A percentile compares a stretch with the other conserved stretches of the same genome.
These are phyloP conservation scores for Cladosporium sp. DNA, from an alignment of 2,329 filamentous ascomycete species.

Conservation along the genomic window DNA sequence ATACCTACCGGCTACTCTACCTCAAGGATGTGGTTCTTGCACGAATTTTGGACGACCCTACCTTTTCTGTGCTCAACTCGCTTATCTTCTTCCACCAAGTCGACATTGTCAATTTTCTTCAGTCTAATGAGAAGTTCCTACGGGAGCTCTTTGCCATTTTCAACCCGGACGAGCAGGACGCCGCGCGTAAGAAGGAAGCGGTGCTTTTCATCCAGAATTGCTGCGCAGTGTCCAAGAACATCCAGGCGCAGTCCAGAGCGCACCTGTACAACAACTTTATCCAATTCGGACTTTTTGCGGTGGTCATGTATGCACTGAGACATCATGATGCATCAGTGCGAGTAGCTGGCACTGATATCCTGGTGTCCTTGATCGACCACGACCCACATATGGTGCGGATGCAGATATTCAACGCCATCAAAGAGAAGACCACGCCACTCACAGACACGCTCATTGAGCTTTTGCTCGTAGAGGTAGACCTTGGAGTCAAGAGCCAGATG, in stretches of 20 bases:
- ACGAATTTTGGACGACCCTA: slow-evolving; percentile 92
- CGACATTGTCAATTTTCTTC: slow-evolving; percentile 93
- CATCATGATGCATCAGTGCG: slow-evolving; percentile 79
- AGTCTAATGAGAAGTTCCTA: slow-evolving; percentile 71
- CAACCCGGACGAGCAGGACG: slow-evolving; percentile 54
- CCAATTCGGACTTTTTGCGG: slow-evolving; percentile 75
- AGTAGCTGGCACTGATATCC: slow-evolving; percentile 87
- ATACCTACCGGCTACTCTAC: slow-evolving; percentile 93
- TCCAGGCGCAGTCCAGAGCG: slow-evolving; percentile 76
- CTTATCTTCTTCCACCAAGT: slow-evolving; percentile 99
- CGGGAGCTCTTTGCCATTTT: slow-evolving; percentile 87
- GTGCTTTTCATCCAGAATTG: slow-evolving; percentile 97
- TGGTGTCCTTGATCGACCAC: slow-evolving; percentile 92
- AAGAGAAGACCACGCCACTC: slow-evolving; percentile 76
- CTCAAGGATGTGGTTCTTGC: slow-evolving; percentile 97
- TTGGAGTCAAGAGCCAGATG: slow-evolving; percentile 92
- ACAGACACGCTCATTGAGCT: slow-evolving; percentile 92
- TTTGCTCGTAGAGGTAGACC: slow-evolving; percentile 81
- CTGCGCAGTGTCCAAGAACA: slow-evolving; percentile 86
- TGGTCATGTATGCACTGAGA: slow-evolving; percentile 86
- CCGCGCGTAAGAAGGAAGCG: slow-evolving; percentile 79
- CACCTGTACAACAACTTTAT: slow-evolving; percentile 88
- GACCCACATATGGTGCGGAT: slow-evolving; percentile 90
- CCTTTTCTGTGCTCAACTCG: slow-evolving; percentile 94
- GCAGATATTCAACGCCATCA: slow-evolving; percentile 87